Base-by-base conservation (phyloP, 129 eudicot genomes). In the Ambrosia artemisiifolia region DNA sequence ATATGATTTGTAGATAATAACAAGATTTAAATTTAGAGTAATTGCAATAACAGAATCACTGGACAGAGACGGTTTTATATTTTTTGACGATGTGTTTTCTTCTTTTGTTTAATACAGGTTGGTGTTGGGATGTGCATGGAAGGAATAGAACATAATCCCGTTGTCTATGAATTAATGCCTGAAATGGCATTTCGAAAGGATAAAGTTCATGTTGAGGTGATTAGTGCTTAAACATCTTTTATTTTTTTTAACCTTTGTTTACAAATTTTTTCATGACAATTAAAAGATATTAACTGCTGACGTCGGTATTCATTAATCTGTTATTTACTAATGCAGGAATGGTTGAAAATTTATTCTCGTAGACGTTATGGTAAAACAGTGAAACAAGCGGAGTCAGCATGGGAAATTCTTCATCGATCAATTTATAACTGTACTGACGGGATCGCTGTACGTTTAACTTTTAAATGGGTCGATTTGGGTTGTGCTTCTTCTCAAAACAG, bases 51-150 rank as follows among this genome's bases (percentile, higher is more conserved):
- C n/a, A n/a, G n/a, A n/a, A n/a, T n/a, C n/a, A n/a, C n/a, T n/a
- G n/a, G 11, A 7, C 2, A 47, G 60, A 46, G 61, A 61, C 14
- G 48, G 19, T 63, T 64, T 8, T 44, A 3, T 68, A 11, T 60
- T 12, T 40, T 40, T 40, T 40, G 54, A 56, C 33, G 32, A 17
- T 49, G 19, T 49, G 30, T 18, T 13, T 3, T 13, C 48, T 11
- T 44, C 0, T 17, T 67, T 76, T 48, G n/a, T 71, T 47, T 51
- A 44, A 51, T 62, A 33, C 79, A 91, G 97, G 83, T 91, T 83
- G 97, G 97, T 71, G 97, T 94, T 54, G 99, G 99, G 77, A 88
- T 90, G 96, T 94, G 97, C 82, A 94, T 94, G 99, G 99, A 94
- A 94, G 99, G 97, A 82, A 90, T 83, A 60, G 99, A 94, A 61